Conservation (phyloP, 2,329 filamentous ascomycete genomes). For the Cladophialophora yegresii region DNA sequence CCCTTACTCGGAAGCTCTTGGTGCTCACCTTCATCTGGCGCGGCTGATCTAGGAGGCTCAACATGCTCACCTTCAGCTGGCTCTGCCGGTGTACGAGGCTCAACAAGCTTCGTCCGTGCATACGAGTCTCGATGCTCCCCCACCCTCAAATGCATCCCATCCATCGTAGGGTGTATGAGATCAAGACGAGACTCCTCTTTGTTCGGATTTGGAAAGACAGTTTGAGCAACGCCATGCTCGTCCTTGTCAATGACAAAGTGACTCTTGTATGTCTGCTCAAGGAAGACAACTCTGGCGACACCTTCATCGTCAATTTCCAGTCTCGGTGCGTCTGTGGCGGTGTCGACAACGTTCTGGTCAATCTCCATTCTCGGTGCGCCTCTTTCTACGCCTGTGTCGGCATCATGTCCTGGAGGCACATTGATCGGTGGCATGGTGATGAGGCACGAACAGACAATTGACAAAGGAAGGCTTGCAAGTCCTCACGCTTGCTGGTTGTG, state of each 20-base stretch:
- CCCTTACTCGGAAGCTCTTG: not conserved
- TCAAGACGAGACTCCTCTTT: not conserved
- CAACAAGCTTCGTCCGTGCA: conserved; percentile 12
- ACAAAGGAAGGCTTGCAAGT: not conserved
- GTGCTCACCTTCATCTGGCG: conserved; percentile 4
- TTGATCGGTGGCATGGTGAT: not conserved
- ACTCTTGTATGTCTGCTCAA: not conserved
- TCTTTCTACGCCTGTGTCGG: not conserved
- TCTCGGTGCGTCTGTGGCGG: not conserved
- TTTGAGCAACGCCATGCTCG: not conserved
- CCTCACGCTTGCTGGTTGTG: not conserved
- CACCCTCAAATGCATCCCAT: conserved; percentile 11
- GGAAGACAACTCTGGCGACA: conserved; percentile 1
- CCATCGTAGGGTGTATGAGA: not conserved
- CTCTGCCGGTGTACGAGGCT: not conserved
- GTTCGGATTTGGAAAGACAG: not conserved
- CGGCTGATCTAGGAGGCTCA: not conserved
- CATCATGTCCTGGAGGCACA: not conserved
- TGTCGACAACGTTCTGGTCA: not conserved
- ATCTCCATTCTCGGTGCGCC: conserved; percentile 2
- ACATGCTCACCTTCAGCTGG: conserved; percentile 1
- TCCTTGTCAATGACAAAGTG: not conserved
- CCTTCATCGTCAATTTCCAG: conserved; percentile 5
- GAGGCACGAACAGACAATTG: not conserved
- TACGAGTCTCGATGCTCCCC: conserved; percentile 17